Conservation (phyloP, 129 eudicot genomes). For the Flaveria sonorensis region DNA sequence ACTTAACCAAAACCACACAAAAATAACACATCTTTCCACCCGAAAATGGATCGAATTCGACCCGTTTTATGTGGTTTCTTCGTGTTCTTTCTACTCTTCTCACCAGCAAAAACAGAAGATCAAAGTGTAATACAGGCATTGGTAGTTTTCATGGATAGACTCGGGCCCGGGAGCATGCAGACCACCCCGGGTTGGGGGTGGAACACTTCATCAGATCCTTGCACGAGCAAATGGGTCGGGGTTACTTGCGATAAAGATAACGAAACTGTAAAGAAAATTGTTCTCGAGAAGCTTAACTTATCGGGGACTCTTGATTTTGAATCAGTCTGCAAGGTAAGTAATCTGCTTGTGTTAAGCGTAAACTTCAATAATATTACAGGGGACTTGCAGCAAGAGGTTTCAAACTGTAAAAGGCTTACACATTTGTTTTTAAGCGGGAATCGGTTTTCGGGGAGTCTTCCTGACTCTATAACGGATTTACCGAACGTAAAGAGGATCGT, state of each 20-base stretch:
- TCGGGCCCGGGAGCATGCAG: slow-evolving; percentile 38
- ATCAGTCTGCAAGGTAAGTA: slow-evolving; percentile 46
- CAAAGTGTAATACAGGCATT: slow-evolving; percentile 43
- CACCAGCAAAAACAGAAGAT: slow-evolving; percentile 44
- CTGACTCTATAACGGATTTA: slow-evolving; percentile 40
- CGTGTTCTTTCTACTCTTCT: slow-evolving; percentile 29
- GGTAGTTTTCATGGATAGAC: slow-evolving; percentile 57
- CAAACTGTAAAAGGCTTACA: slow-evolving; percentile 52
- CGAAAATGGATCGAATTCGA: slow-evolving; percentile 32
- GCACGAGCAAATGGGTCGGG: slow-evolving; percentile 62
- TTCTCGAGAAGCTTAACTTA: slow-evolving; percentile 54
- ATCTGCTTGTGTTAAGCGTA: slow-evolving; percentile 56
- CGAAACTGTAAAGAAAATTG: slow-evolving; percentile 46
- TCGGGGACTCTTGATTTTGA: slow-evolving; percentile 51
- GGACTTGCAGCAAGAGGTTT: slow-evolving; percentile 44
- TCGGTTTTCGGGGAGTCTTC: slow-evolving; percentile 48
- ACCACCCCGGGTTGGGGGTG: slow-evolving; percentile 54
- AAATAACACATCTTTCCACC: neutral
- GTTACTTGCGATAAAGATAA: slow-evolving; percentile 42
- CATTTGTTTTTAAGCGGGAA: slow-evolving; percentile 59
- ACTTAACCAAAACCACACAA: slow-evolving; percentile 15
- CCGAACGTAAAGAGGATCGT: slow-evolving; percentile 54
- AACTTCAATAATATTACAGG: slow-evolving; percentile 53
- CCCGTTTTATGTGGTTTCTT: slow-evolving; percentile 23
- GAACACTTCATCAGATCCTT: slow-evolving; percentile 68